Base-by-base conservation (phyloP, 2,329 filamentous ascomycete genomes). In the Graphilbum fragrans region DNA sequence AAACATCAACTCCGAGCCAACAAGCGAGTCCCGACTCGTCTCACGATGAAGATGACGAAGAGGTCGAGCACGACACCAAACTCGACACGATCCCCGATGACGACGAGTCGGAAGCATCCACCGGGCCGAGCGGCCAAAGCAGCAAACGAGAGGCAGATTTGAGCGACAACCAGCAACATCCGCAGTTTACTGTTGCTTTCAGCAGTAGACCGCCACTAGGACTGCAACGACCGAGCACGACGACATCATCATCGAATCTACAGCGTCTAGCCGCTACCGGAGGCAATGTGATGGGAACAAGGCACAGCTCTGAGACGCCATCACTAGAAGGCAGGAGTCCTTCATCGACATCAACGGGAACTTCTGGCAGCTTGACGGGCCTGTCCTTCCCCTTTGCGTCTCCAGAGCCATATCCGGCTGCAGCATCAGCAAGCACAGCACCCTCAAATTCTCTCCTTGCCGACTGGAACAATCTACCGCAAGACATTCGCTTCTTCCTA, bases 401-500 rank as follows among this genome's bases (percentile, higher is more conserved):
- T 8, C 16, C 43, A 5, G 41, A 43, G n/a, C 14, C 23, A 23
- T 22, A 21, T 29, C 10, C 25, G 17, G n/a, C 32, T 3, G 6
- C 25, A 12, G 9, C 22, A 3, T 42, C 55, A 41, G 58, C 62
- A 47, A 36, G 53, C 35, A 19, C 50, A 33, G 49, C 56, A 45
- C 2, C 50, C 52, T 7, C 47, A 51, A 9, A 53, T 51, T 6
- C 32, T 3, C 29, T 18, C 43, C 11, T 7, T 6, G 55, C 58
- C 21, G 70, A 77, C 49, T 75, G 72, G 69, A 63, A 67, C 9
- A 66, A 76, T 50, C 63, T 86, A 9, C 69, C 80, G 1, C 66
- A 71, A 10, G 85, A 94, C 52, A 59, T 93, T 36, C 80, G 81
- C 44, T 83, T 78, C 54, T 88, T 92, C 56, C 66, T 96, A 17